A percentile compares a stretch with the other conserved stretches of the same genome.
phyloP scores from a whole-genome alignment of 1,284 basidiomycete genomes.

The Cutaneotrichosporon cyanovorans region DNA sequence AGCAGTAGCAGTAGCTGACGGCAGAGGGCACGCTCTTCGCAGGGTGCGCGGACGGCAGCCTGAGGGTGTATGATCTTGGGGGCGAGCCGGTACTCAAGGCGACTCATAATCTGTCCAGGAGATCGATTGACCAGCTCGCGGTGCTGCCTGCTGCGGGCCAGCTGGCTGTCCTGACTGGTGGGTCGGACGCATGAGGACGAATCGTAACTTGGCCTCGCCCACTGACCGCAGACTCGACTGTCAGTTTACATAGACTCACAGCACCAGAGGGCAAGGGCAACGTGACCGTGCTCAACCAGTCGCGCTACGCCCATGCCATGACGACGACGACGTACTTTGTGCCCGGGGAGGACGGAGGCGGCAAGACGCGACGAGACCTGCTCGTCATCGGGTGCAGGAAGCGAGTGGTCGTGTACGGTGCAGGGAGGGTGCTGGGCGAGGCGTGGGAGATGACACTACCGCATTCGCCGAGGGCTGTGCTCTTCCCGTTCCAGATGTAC shows the following conservation, averaged over 20 bases:
- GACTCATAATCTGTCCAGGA: constrained; percentile 60
- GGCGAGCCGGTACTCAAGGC: constrained; percentile 14
- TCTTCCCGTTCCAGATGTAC: constrained; percentile 34
- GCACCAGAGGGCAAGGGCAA: constrained; percentile 54
- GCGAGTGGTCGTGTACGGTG: constrained; percentile 64
- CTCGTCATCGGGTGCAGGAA: constrained; percentile 79
- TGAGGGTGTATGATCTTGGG: constrained; percentile 48
- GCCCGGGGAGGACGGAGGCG: constrained; percentile 28
- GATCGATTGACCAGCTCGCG: constrained; percentile 76
- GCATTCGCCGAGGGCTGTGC: constrained; percentile 63
- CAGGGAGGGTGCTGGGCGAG: constrained; percentile 17
- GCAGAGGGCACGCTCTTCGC: constrained; percentile 68
- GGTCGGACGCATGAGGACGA: too few species aligned
- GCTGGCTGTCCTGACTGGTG: constrained; percentile 73
- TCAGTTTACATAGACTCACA: constrained; percentile 52
- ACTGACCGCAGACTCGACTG: constrained; percentile 35
- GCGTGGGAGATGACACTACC: constrained; percentile 61
- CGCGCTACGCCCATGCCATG: constrained; percentile 74
- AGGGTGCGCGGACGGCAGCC: constrained; percentile 62
- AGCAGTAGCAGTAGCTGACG: not conserved
- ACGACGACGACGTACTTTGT: constrained; percentile 47
- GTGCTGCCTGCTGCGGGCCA: constrained; percentile 75
- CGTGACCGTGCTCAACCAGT: constrained; percentile 59
- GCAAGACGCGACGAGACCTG: constrained; percentile 56
- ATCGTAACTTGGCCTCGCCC: not conserved